phyloP scores from a whole-genome alignment of 768 basidiomycete genomes.

The Boletus tomentosulus region DNA sequence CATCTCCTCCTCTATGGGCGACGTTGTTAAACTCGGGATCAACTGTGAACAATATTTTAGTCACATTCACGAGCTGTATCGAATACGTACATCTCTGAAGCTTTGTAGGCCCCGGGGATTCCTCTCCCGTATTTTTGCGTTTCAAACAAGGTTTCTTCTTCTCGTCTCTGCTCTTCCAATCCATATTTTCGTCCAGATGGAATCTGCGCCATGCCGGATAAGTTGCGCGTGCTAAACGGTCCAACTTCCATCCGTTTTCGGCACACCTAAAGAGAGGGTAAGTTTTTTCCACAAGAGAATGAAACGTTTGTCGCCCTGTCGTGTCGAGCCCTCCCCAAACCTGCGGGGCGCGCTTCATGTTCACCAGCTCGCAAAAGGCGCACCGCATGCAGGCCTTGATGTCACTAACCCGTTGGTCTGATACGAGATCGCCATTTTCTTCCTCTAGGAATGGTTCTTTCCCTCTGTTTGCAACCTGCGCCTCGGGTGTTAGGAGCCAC shows the following conservation, averaged over 20 bases:
- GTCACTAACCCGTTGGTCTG: neutral
- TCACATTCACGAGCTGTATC: too few species aligned
- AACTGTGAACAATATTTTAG: too few species aligned
- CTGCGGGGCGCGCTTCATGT: neutral
- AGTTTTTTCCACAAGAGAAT: neutral
- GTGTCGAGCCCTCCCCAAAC: neutral
- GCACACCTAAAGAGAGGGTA: constrained; percentile 3
- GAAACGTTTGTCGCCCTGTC: neutral
- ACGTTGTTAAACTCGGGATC: too few species aligned
- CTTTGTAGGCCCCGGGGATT: neutral
- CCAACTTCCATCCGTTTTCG: neutral
- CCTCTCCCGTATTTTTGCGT: neutral
- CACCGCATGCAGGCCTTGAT: neutral
- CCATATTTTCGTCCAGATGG: neutral
- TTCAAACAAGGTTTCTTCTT: neutral
- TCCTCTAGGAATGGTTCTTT: neutral
- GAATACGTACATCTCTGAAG: neutral
- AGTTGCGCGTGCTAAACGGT: neutral
- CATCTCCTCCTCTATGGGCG: too few species aligned
- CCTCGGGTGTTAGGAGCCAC: neutral
- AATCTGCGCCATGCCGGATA: neutral
- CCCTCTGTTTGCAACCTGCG: neutral
- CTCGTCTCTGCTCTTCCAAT: neutral
- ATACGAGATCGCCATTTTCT: neutral
- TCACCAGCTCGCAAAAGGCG: neutral